Base-by-base conservation (phyloP, 257 asterid species). In the Solanum microdontum region DNA sequence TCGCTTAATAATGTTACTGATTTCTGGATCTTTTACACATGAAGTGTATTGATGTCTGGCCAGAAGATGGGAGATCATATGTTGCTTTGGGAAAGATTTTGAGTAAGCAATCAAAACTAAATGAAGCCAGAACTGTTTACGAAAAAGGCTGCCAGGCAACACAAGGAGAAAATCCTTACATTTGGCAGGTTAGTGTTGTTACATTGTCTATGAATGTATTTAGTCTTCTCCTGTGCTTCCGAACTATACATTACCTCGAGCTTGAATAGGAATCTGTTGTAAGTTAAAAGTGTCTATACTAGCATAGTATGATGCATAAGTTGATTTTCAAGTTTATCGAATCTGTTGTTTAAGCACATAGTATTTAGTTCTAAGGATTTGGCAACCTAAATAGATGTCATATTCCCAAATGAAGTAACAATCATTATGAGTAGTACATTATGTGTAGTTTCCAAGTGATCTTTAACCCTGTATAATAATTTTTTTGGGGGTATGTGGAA, bases 111-210 rank as follows among this genome's bases (percentile, higher is more conserved):
- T 94, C 95, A 11, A 95, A 90, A 89, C 84, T 86, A 90, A 89
- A 87, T 37, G 99, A 95, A 93, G 99, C 99, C 30, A 93, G 98
- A 89, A 92, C 93, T 73, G 95, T 97, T 10, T 95, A 97, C 62
- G 99, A 97, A 60, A 95, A 94, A 91, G 99, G 99, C 39, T 97
- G 98, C 88, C 99, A 97, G 79, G 98, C 99, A 76, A 97, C 99
- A 51, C 96, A 93, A 90, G 99, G 99, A 37, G 99, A 97, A 89
- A 97, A 97, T 88, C 92, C 99, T n/a, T 97, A 91, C 91, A 94
- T 97, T 90, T 97, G 98, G 99, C 99, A 97, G 98, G 99, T 95
- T 91, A 51, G 92, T 89, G 23, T 87, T 79, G 86, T 72, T 69
- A 82, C 68, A 48, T 13, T 30, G 23, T 30, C 8, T 75, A 68